Percentiles rank a stretch among this genome's conserved stretches.
These are phyloP conservation scores for Aspergillus transmontanensis DNA, from an alignment of 2,329 filamentous ascomycete species.

Conservation along the genomic window DNA sequence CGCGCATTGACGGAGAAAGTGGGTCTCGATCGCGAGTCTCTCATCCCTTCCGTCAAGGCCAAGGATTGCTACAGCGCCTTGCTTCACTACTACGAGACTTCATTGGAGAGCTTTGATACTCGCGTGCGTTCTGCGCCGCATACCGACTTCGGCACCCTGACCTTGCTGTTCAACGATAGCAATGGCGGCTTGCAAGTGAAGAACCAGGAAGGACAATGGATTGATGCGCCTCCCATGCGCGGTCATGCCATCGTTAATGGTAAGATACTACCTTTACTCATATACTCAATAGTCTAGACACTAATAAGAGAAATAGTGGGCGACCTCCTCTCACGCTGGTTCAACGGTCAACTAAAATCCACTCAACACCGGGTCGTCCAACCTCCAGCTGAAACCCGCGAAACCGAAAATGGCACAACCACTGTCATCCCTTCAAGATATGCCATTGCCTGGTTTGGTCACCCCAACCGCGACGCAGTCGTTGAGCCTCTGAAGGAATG, in stretches of 20 bases:
- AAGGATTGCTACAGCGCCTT: constrained; percentile 10
- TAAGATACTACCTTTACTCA: not conserved
- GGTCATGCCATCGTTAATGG: constrained; percentile 11
- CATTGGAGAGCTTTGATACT: not conserved
- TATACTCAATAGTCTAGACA: too few relatives aligned
- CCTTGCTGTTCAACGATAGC: constrained; percentile 9
- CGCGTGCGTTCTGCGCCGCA: constrained; percentile 5
- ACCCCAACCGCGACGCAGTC: constrained; percentile 11
- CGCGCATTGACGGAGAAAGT: constrained; percentile 9
- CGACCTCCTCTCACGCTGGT: constrained; percentile 11
- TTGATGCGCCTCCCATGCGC: constrained; percentile 11
- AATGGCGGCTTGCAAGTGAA: constrained; percentile 9
- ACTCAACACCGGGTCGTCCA: constrained; percentile 9
- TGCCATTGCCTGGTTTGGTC: constrained; percentile 13
- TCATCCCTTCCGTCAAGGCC: constrained; percentile 5
- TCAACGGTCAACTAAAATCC: constrained; percentile 10
- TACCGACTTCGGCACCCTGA: constrained; percentile 10
- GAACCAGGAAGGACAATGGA: constrained; percentile 2
- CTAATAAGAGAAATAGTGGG: not conserved
- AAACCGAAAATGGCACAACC: not conserved
- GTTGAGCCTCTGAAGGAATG: constrained; percentile 7
- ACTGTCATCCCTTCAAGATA: constrained; percentile 7
- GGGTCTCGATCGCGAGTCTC: constrained; percentile 2
- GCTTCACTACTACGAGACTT: constrained; percentile 10
- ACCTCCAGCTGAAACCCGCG: not conserved